Evolutionary conservation across 176 grass and related monocot species (phyloP), one percentile per base, ranked within the genome.

Genomic region (Calamus simplicifolius): DNA sequence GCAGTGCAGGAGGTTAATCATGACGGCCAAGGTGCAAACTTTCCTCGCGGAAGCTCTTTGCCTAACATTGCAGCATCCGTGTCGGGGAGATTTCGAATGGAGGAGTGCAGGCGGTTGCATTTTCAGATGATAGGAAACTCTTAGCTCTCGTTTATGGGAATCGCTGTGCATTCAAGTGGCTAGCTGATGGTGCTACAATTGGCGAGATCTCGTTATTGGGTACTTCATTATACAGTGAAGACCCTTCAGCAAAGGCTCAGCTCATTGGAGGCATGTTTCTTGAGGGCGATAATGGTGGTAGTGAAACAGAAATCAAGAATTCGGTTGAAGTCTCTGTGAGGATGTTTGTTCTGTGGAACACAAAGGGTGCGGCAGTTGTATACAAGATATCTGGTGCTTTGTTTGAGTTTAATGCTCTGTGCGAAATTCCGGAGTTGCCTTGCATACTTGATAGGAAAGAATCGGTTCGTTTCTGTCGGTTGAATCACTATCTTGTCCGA

Each of bases 121-220:
- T 90, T 52, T 75, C 83, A 18, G 48, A 59, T 28, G 91, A 87
- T 62, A 83, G 91, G 18, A 96, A 81, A 61, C 63, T 90, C 4
- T 27, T 82, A 53, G 86, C 74, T 3, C 29, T 96, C 51, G 72
- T 82, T 58, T 77, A 73, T 54, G 78, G 68, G 27, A 71, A 62
- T 51, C 76, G 68, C 35, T 96, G 83, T 69, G 89, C 90, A 77
- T 82, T 96, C 38, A 96, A 90, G 76, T 85, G 70, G 27, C 57
- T 82, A 3, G 16, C 28, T 12, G 77, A 87, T 58, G 86, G 80
- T 57, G 50, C 48, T 50, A 56, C 69, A 29, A 48, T 87, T 62
- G 86, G 91, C 8, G 83, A 96, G 61, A 59, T 96, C 13, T 69
- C 71, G 55, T 54, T 85, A 51, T 49, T 43, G 29, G 59, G 59